These are phyloP conservation scores for Pyrenula aspistea DNA, from an alignment of 495 filamentous ascomycete species.

Conservation along the genomic window DNA sequence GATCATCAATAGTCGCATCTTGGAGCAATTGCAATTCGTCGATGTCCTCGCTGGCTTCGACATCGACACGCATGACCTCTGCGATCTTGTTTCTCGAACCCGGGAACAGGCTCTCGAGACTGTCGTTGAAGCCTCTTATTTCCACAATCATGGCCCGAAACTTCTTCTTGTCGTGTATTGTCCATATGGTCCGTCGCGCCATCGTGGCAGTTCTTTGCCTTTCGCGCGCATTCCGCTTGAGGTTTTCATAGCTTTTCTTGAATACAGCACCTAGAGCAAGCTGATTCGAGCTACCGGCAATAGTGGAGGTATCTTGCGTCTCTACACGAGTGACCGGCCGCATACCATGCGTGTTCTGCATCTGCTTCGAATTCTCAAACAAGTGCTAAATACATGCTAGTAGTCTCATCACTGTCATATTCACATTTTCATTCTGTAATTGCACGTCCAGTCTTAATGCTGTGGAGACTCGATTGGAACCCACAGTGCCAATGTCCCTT, in stretches of 20 bases:
- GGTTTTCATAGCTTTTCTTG: no score
- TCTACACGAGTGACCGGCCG: no score
- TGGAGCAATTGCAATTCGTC: background rate
- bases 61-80: slow-evolving; percentile 1
- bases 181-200: background rate
- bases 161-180: slow-evolving; percentile 6
- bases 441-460: background rate
- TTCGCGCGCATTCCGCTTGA: no score
- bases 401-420: background rate
- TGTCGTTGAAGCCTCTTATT: slow-evolving; percentile 5
- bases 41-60: background rate
- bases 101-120: slow-evolving; percentile 1
- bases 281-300: no score
- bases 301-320: no score
- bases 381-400: background rate
- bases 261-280: no score
- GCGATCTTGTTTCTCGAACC: background rate
- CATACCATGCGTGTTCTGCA: background rate
- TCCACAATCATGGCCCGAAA: slow-evolving; percentile 3
- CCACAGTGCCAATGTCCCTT: background rate
- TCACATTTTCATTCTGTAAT: background rate
- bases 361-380: background rate
- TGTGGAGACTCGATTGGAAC: background rate
- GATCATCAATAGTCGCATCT: slow-evolving; percentile 2
- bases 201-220: background rate